Conservation (phyloP, 2,329 filamentous ascomycete species). For the Diaporthe citrichinensis region DNA sequence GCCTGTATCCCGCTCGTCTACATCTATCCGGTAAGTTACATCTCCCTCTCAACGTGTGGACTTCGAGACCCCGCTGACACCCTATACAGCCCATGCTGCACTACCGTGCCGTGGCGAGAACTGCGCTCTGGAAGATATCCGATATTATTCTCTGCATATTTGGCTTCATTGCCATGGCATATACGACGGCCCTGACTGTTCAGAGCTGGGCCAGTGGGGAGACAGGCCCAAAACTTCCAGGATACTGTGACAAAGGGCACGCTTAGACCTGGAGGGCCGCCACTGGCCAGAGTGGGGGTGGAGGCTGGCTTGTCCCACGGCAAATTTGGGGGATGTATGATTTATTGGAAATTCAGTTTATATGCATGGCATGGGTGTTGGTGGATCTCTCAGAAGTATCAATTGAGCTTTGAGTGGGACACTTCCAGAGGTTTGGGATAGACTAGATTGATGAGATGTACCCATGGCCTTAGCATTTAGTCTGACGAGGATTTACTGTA, state of each 20-base stretch:
- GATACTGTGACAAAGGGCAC: constrained; percentile 66
- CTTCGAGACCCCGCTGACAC: constrained; percentile 49
- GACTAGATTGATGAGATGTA: constrained; percentile 39
- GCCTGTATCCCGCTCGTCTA: constrained; percentile 97
- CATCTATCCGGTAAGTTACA: constrained; percentile 89
- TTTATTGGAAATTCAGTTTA: constrained; percentile 27
- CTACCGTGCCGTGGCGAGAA: constrained; percentile 83
- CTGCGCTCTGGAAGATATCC: constrained; percentile 74
- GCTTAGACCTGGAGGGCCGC: constrained; percentile 38
- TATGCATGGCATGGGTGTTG: constrained; percentile 38
- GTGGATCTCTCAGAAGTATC: constrained; percentile 6
- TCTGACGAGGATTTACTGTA: neutral
- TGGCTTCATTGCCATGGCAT: constrained; percentile 88
- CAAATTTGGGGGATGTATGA: constrained; percentile 11
- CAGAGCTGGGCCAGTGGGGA: constrained; percentile 83
- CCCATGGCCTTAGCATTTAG: constrained; percentile 1
- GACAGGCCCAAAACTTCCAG: constrained; percentile 59
- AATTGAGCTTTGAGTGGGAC: neutral
- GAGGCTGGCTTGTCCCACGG: constrained; percentile 22
- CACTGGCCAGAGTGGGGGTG: neutral
- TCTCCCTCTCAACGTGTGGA: constrained; percentile 2
- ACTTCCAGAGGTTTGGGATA: constrained; percentile 17
- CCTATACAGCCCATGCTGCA: constrained; percentile 84
- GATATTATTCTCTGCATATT: constrained; percentile 86
- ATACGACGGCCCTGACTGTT: constrained; percentile 90